Percentiles rank a stretch among this genome's conserved stretches.
Evolutionary conservation across 805 yeast species (phyloP).

Genomic region (Suhomyces xylopsoci): DNA sequence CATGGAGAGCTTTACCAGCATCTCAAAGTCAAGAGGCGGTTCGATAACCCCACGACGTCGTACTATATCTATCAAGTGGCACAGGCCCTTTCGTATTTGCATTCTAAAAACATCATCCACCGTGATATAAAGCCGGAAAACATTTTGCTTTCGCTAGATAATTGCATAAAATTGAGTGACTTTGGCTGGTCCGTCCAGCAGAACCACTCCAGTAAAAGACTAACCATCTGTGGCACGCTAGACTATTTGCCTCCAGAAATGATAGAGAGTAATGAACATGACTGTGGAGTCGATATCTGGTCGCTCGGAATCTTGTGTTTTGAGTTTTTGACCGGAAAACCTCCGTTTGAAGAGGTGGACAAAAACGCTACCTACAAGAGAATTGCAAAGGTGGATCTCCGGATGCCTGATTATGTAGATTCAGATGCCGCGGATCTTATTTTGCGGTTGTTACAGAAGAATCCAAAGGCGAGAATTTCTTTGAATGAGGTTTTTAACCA

Average conservation of each 20-base stretch:
- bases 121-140: constrained; percentile 95
- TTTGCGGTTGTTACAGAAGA: constrained; percentile 55
- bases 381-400: constrained; percentile 73
- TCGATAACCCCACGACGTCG: constrained; percentile 72
- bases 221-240: constrained; percentile 90
- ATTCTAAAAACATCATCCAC: constrained; percentile 77
- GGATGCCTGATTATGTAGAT: constrained; percentile 68
- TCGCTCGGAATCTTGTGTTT: constrained; percentile 84
- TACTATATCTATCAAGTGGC: constrained; percentile 82
- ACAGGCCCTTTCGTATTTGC: constrained; percentile 72
- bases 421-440: constrained; percentile 78
- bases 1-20: constrained; percentile 83
- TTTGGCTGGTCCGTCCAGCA: constrained; percentile 93
- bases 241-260: constrained; percentile 96
- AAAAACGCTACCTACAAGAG: constrained; percentile 76
- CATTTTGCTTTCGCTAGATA: constrained; percentile 71
- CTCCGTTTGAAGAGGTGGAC: constrained; percentile 87
- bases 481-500: constrained; percentile 64
- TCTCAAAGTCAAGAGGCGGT: constrained; percentile 62
- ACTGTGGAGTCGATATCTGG: constrained; percentile 83
- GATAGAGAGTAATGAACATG: constrained; percentile 81
- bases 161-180: constrained; percentile 80
- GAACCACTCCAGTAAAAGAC: constrained; percentile 40
- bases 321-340: constrained; percentile 82
- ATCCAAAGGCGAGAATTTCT: constrained; percentile 63